These are phyloP conservation scores for Cyclotella kingstonii DNA, from an alignment of 108 stramenopile species.

Conservation along the genomic window DNA sequence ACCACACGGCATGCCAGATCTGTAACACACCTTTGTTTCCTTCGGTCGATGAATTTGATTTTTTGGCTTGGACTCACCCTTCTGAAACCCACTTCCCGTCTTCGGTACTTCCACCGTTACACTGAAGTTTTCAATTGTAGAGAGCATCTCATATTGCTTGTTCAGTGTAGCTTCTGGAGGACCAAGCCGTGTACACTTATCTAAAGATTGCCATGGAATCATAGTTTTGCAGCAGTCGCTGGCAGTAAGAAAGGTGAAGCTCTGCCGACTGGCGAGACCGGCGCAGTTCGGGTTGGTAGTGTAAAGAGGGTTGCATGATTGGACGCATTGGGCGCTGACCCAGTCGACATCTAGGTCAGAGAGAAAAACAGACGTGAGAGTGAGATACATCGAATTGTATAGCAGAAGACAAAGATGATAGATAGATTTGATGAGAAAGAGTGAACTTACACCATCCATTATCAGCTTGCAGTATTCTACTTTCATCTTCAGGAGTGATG, in stretches of 20 bases:
- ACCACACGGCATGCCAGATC: too few species aligned
- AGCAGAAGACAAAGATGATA: background rate
- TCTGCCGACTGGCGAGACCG: constrained; percentile 8
- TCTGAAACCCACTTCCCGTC: too few species aligned
- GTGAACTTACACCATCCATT: background rate
- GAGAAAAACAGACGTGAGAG: background rate
- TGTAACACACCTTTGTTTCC: too few species aligned
- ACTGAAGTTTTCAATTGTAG: too few species aligned
- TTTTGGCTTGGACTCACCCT: too few species aligned
- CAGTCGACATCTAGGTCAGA: constrained; percentile 8
- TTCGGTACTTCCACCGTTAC: too few species aligned
- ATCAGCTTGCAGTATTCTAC: background rate
- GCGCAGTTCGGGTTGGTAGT: constrained; percentile 18
- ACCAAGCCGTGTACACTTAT: constrained; percentile 4
- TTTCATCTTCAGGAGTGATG: background rate
- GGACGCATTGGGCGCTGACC: constrained; percentile 13
- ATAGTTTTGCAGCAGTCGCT: constrained; percentile 5
- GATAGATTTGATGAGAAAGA: background rate
- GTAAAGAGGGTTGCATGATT: constrained; percentile 14
- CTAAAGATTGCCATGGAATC: constrained; percentile 8
- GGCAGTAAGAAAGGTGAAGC: constrained; percentile 4
- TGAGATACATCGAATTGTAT: background rate
- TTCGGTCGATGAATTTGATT: too few species aligned
- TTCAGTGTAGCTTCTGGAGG: constrained; percentile 1
- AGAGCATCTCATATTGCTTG: background rate